A percentile compares a stretch with the other conserved stretches of the same genome.
Evolutionary conservation across 176 grass and related monocot genomes (phyloP).

Genomic region (Calamus simplicifolius): DNA sequence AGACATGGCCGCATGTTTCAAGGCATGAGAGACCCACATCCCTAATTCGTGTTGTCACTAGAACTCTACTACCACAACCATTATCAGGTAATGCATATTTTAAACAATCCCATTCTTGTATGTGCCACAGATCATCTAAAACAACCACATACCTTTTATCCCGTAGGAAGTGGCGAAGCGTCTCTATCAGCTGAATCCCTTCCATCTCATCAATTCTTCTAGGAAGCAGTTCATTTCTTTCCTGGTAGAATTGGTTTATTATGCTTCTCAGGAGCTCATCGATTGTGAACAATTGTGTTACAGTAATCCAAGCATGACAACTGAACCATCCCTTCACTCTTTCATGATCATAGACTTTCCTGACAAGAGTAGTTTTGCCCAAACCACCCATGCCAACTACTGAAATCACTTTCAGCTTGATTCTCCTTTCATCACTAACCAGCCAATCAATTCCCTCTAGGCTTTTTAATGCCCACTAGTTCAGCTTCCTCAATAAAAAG

Average conservation of each 20-base stretch:
- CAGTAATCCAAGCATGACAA: constrained; percentile 21
- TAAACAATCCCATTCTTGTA: constrained; percentile 19
- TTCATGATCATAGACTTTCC: constrained; percentile 19
- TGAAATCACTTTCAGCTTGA: constrained; percentile 17
- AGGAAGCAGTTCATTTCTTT: constrained; percentile 11
- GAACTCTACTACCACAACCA: constrained; percentile 4
- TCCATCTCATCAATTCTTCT: constrained; percentile 9
- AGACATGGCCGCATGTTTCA: not conserved
- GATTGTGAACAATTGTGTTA: constrained; percentile 1
- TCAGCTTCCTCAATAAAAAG: constrained; percentile 23
- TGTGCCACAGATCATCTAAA: constrained; percentile 29
- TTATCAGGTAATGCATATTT: constrained; percentile 26
- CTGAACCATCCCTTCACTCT: constrained; percentile 12
- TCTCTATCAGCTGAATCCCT: constrained; percentile 7
- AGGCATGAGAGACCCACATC: not conserved
- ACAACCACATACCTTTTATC: constrained; percentile 30
- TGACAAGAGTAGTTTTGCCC: constrained; percentile 29
- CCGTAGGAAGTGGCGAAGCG: constrained; percentile 9
- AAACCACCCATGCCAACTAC: constrained; percentile 24
- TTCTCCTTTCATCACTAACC: not conserved
- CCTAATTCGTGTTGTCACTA: constrained; percentile 14
- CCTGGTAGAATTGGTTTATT: constrained; percentile 14
- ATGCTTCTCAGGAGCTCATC: constrained; percentile 21
- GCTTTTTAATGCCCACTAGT: constrained; percentile 18
- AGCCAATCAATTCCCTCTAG: constrained; percentile 8